Percentiles rank a stretch among this genome's conserved stretches.
Conservation (phyloP, 257 asterid species). For the Cruciata laevipes region DNA sequence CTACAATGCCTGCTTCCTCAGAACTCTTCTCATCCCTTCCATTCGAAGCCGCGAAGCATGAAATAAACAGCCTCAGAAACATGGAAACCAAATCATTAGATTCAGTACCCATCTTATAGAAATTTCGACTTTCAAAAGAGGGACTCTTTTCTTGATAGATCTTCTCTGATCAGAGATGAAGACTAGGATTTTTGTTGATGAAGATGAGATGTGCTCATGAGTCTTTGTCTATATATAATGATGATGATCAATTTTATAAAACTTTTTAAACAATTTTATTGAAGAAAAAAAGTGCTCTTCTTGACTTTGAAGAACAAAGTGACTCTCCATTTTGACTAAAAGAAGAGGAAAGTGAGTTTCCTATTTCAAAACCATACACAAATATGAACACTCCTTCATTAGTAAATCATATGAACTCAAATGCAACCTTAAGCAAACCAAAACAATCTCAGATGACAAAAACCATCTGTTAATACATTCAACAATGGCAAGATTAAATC, state of each 20-base stretch:
- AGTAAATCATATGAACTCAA: too few relatives aligned
- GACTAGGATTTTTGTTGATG: too few relatives aligned
- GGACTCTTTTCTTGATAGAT: too few relatives aligned
- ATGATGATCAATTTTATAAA: too few relatives aligned
- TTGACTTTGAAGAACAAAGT: neutral
- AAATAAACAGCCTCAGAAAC: constrained; percentile 11
- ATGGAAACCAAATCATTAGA: constrained; percentile 1
- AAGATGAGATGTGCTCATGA: neutral
- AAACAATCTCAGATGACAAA: too few relatives aligned
- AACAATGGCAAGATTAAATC: too few relatives aligned
- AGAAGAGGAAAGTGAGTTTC: too few relatives aligned
- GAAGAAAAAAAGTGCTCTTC: neutral
- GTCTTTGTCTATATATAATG: neutral
- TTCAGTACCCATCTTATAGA: constrained; percentile 7
- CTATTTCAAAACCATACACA: too few relatives aligned
- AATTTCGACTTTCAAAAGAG: neutral
- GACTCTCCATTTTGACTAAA: neutral
- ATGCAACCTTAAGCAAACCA: too few relatives aligned
- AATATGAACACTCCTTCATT: too few relatives aligned
- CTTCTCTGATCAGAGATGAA: neutral
- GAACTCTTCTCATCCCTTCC: constrained; percentile 9
- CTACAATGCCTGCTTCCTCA: constrained; percentile 28
- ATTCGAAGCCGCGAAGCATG: constrained; percentile 18
- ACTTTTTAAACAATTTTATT: too few relatives aligned
- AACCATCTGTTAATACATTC: too few relatives aligned